phyloP scores from a whole-genome alignment of 495 filamentous ascomycete genomes.

The Jackrogersella minutella region DNA sequence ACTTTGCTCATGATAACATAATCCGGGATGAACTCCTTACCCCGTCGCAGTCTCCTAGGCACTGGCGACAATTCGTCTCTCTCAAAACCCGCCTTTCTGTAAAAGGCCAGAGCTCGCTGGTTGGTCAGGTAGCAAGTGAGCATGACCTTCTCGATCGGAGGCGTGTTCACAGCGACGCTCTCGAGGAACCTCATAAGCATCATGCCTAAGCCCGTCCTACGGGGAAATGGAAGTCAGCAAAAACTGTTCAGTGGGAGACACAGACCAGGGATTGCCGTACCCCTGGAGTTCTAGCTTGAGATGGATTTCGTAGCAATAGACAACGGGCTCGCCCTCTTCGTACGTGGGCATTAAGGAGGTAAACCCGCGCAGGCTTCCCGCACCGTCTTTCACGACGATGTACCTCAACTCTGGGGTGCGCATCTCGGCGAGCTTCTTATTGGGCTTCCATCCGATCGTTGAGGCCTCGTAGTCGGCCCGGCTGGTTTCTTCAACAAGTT shows the following conservation, averaged over 20 bases:
- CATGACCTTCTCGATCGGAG: conserved; percentile 76
- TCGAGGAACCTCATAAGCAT: conserved; percentile 55
- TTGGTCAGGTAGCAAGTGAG: conserved; percentile 83
- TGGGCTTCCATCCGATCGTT: conserved; percentile 71
- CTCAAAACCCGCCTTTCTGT: conserved; percentile 71
- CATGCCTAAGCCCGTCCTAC: conserved; percentile 57
- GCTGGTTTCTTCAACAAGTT: conserved; percentile 76
- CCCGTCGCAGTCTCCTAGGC: conserved; percentile 68
- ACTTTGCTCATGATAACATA: conserved; percentile 77
- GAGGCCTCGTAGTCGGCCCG: conserved; percentile 70
- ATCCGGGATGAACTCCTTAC: conserved; percentile 68
- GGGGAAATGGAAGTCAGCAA: conserved; percentile 17
- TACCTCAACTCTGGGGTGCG: conserved; percentile 72
- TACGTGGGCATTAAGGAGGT: conserved; percentile 84
- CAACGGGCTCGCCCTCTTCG: conserved; percentile 75
- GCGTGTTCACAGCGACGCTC: conserved; percentile 53
- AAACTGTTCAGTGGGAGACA: background rate
- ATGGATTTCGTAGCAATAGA: conserved; percentile 93
- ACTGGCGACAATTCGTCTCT: conserved; percentile 72
- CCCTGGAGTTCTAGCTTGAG: conserved; percentile 63
- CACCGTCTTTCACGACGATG: conserved; percentile 60
- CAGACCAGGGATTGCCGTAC: conserved; percentile 24
- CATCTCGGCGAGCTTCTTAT: conserved; percentile 79
- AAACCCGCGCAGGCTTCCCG: conserved; percentile 64
- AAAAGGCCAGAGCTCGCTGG: conserved; percentile 66